phyloP scores from a whole-genome alignment of 2,329 filamentous ascomycete genomes.

The Ilyonectria sp. region DNA sequence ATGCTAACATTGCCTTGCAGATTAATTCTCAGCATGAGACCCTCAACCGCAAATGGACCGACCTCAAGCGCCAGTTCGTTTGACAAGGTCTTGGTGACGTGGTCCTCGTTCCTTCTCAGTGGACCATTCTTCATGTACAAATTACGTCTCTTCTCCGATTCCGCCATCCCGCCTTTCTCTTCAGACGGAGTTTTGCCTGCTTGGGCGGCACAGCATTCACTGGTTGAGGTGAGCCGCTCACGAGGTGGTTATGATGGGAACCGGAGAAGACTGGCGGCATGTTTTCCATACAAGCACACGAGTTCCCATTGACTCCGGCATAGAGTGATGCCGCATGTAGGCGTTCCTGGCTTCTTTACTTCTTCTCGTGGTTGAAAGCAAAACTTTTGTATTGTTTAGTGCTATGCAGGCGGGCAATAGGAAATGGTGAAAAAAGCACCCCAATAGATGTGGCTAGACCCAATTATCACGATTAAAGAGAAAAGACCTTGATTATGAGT shows the following conservation, averaged over 20 bases:
- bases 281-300: slow-evolving; percentile 37
- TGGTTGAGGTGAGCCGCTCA: slow-evolving; percentile 33
- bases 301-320: slow-evolving; percentile 28
- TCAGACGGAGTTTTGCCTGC: slow-evolving; percentile 28
- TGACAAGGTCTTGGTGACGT: slow-evolving; percentile 42
- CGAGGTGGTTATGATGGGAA: slow-evolving; percentile 42
- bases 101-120: slow-evolving; percentile 15
- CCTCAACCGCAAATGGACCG: slow-evolving; percentile 83
- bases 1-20: slow-evolving; percentile 58
- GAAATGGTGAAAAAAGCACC: slow-evolving; percentile 26
- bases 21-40: slow-evolving; percentile 80
- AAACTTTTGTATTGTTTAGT: slow-evolving; percentile 24
- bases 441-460: slow-evolving; percentile 15
- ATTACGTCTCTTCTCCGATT: slow-evolving; percentile 32
- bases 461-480: slow-evolving; percentile 37
- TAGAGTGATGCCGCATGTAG: slow-evolving; percentile 28
- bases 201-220: slow-evolving; percentile 25
- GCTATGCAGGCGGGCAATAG: slow-evolving; percentile 10
- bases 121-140: slow-evolving; percentile 47
- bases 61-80: slow-evolving; percentile 74
- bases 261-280: slow-evolving; percentile 35
- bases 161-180: slow-evolving; percentile 24
- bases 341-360: slow-evolving; percentile 25
- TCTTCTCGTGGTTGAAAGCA: slow-evolving; percentile 9
- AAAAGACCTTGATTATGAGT: slow-evolving; percentile 49